phyloP scores from a whole-genome alignment of 768 basidiomycete species.

The Pleurotus sapidus region DNA sequence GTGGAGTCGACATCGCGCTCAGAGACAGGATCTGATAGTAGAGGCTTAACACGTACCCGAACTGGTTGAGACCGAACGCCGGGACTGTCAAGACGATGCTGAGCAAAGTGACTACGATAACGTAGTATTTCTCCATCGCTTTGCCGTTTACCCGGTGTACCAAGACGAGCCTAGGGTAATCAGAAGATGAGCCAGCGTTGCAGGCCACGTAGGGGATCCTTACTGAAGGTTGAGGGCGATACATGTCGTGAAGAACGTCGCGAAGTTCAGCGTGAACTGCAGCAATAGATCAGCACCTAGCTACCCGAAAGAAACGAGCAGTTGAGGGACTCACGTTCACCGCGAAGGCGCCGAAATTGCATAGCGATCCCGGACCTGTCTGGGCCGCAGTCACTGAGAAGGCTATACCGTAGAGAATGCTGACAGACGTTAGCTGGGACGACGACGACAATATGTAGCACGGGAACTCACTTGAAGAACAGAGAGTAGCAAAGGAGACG shows the following conservation, averaged over 20 bases:
- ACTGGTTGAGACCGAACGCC: constrained; percentile 17
- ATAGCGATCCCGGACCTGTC: constrained; percentile 7
- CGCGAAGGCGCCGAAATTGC: constrained; percentile 18
- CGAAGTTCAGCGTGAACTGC: constrained; percentile 17
- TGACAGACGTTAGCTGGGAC: not conserved
- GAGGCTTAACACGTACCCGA: constrained; percentile 14
- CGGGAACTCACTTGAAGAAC: constrained; percentile 14
- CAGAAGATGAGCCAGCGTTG: not conserved
- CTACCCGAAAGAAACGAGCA: too few species aligned
- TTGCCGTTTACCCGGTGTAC: constrained; percentile 21
- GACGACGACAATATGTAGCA: too few species aligned
- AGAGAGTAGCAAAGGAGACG: constrained; percentile 17
- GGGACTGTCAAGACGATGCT: constrained; percentile 15
- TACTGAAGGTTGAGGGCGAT: constrained; percentile 25
- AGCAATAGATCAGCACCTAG: too few species aligned
- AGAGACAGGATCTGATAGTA: not conserved
- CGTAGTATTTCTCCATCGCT: constrained; percentile 24
- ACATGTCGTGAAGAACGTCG: constrained; percentile 20
- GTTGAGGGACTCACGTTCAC: constrained; percentile 14
- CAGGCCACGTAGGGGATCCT: not conserved
- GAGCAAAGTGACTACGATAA: constrained; percentile 14
- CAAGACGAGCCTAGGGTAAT: constrained; percentile 17
- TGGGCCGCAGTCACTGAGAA: constrained; percentile 13
- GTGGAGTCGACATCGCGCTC: not conserved
- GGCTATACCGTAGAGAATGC: constrained; percentile 20